A percentile compares a stretch with the other conserved stretches of the same genome.
Conservation (phyloP, 2,329 filamentous ascomycete genomes). For the Colletotrichum agaves region DNA sequence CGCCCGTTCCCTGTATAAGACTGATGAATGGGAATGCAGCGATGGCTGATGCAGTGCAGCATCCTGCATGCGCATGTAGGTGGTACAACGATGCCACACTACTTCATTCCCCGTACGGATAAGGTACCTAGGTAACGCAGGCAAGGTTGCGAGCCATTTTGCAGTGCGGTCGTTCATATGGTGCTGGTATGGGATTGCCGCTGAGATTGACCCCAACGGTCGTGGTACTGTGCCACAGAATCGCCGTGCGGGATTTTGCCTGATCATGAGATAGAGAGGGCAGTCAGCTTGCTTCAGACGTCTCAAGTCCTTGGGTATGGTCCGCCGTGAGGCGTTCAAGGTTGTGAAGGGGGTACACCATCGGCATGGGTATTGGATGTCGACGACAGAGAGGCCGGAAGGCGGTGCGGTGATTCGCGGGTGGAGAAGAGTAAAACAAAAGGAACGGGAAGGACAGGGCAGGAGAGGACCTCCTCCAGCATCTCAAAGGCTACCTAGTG, state of each 20-base stretch:
- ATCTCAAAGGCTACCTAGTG: no score
- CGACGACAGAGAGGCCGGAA: not conserved
- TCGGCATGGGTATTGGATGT: not conserved
- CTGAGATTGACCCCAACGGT: not conserved
- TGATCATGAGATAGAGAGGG: not conserved
- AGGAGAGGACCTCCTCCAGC: not conserved
- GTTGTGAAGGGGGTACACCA: not conserved
- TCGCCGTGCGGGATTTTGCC: no score
- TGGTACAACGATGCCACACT: conserved; percentile 18
- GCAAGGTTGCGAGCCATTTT: conserved; percentile 18
- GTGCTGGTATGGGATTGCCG: not conserved
- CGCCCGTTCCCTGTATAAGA: conserved; percentile 12
- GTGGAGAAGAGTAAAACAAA: conserved; percentile 5
- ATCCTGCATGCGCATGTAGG: conserved; percentile 27
- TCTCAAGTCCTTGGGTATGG: not conserved
- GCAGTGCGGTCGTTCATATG: not conserved
- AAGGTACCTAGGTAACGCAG: conserved; percentile 8
- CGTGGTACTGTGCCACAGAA: not conserved
- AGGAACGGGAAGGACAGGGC: not conserved
- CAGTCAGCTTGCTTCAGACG: conserved; percentile 16
- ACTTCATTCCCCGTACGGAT: conserved; percentile 12
- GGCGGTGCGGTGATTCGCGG: not conserved
- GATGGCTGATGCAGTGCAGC: conserved; percentile 22
- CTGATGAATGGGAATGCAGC: conserved; percentile 19
- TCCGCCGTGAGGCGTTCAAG: not conserved